A percentile compares a stretch with the other conserved stretches of the same genome.
These are phyloP conservation scores for Sporothrix humicola DNA, from an alignment of 2,329 filamentous ascomycete genomes.

Conservation along the genomic window DNA sequence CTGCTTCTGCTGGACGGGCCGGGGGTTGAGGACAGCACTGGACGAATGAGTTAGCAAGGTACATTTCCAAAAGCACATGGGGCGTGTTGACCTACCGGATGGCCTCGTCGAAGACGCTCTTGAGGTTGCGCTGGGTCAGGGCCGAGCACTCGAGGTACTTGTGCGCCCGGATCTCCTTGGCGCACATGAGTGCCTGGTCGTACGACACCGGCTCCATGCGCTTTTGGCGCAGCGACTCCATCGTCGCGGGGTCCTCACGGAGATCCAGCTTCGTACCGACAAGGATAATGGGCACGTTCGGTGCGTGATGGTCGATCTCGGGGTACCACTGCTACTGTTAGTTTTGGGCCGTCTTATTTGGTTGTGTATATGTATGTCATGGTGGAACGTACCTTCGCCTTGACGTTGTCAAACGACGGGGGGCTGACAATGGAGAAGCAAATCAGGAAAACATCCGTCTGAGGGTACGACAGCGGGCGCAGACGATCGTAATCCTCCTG, in stretches of 20 bases:
- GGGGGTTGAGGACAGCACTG: constrained; percentile 74
- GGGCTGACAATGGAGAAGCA: constrained; percentile 99
- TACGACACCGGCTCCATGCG: constrained; percentile 98
- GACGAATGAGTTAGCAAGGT: not conserved
- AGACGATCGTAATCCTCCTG: constrained; percentile 98
- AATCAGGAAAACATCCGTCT: constrained; percentile 97
- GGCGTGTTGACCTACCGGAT: constrained; percentile 73
- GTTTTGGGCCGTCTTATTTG: not conserved
- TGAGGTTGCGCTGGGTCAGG: constrained; percentile 92
- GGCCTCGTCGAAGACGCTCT: constrained; percentile 98
- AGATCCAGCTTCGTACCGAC: constrained; percentile 97
- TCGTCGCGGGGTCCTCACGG: constrained; percentile 82
- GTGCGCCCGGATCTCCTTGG: constrained; percentile 92
- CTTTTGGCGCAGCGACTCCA: constrained; percentile 83
- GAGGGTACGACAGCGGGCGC: constrained; percentile 93
- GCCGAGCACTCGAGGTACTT: constrained; percentile 99
- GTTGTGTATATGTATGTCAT: not conserved
- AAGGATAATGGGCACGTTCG: constrained; percentile 92
- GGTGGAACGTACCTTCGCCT: constrained; percentile 75
- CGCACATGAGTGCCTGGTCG: constrained; percentile 84
- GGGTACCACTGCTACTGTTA: constrained; percentile 77
- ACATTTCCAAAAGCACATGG: too few relatives aligned
- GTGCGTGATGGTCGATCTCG: constrained; percentile 96
- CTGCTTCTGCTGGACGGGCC: constrained; percentile 61
- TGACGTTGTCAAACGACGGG: constrained; percentile 98